These are phyloP conservation scores for Dentipellis sp. DNA, from an alignment of 768 basidiomycete species.

Conservation along the genomic window DNA sequence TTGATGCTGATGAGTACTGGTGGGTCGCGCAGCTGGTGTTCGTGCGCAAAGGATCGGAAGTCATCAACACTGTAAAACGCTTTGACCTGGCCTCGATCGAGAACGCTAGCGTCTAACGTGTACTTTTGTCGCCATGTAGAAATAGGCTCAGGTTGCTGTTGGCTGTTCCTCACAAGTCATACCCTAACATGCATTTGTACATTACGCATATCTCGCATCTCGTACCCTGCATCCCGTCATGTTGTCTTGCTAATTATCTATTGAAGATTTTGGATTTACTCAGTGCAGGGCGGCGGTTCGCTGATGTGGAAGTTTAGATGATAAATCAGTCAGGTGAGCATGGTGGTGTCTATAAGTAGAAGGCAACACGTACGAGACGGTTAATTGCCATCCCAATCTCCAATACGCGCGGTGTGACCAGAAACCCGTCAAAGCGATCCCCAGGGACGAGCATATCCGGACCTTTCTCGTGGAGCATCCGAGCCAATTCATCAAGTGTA, in stretches of 20 bases:
- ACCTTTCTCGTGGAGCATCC: not conserved
- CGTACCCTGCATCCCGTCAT: not conserved
- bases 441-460: not conserved
- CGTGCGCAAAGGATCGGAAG: slow-evolving; percentile 67
- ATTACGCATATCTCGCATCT: not conserved
- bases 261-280: not conserved
- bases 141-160: not conserved
- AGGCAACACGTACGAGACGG: slow-evolving; percentile 5
- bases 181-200: not conserved
- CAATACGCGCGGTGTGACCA: slow-evolving; percentile 7
- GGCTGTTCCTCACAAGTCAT: not conserved
- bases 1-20: not conserved
- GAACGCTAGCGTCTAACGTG: slow-evolving; percentile 7
- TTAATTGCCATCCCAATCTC: slow-evolving; percentile 15
- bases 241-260: not conserved
- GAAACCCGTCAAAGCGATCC: slow-evolving; percentile 10
- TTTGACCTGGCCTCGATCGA: slow-evolving; percentile 27
- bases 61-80: slow-evolving; percentile 76
- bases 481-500: not conserved
- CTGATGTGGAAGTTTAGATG: not conserved
- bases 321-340: not conserved
- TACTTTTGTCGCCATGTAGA: not conserved
- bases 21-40: slow-evolving; percentile 58
- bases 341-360: not conserved
- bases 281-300: not conserved